Conservation (phyloP, 805 yeast genomes). For the Saturnispora sanitii region DNA sequence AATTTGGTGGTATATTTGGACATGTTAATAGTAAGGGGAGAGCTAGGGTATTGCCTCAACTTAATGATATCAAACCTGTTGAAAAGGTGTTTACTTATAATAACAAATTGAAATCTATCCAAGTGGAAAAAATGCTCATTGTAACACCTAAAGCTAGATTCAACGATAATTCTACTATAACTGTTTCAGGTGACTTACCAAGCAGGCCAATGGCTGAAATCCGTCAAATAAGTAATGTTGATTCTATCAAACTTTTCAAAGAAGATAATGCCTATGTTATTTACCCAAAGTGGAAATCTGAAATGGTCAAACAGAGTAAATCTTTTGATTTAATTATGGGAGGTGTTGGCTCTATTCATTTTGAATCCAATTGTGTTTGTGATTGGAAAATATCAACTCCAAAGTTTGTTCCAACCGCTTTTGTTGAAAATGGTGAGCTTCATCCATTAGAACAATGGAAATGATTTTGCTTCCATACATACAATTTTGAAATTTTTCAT, state of each 20-base stretch:
- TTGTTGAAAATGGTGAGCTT: not conserved
- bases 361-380: constrained; percentile 4
- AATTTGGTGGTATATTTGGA: constrained; percentile 8
- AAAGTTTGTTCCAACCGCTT: constrained; percentile 3
- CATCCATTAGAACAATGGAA: not conserved
- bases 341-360: constrained; percentile 3
- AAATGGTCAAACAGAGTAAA: not conserved
- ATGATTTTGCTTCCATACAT: not conserved
- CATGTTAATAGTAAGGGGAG: constrained; percentile 2
- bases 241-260: not conserved
- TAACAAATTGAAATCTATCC: not conserved
- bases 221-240: not conserved
- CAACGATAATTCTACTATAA: constrained; percentile 1
- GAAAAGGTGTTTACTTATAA: not conserved
- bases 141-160: constrained; percentile 7
- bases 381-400: constrained; percentile 8
- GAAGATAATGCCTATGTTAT: constrained; percentile 3
- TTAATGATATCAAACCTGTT: not conserved
- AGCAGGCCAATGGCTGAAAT: constrained; percentile 1
- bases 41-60: not conserved
- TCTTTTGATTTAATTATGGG: constrained; percentile 4
- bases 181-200: constrained; percentile 5
- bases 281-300: constrained; percentile 5
- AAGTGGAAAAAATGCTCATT: constrained; percentile 5
- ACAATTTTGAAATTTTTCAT: too few relatives aligned